Evolutionary conservation across 306 rosid genomes (phyloP).

Genomic region (Cucumis cinereus): DNA sequence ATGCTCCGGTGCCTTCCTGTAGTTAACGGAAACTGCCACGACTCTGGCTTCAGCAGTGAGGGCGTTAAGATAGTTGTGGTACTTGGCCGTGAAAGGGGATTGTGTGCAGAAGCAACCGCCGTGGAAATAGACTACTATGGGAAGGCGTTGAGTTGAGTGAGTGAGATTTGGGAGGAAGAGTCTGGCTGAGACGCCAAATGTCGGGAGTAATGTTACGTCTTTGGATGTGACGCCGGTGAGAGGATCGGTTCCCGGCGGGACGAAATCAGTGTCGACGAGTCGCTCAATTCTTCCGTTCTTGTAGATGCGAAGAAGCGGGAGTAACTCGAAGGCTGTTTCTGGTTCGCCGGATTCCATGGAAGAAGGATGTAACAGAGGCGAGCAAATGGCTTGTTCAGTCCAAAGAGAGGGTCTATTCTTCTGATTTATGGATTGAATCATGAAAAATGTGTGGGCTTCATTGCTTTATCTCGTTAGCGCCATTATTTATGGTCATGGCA

Average conservation of each 20-base stretch:
- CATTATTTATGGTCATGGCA: not conserved
- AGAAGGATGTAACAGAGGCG: not conserved
- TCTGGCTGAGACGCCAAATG: conserved; percentile 15
- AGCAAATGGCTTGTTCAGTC: not conserved
- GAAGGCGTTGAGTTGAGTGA: conserved; percentile 10
- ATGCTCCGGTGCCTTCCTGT: conserved; percentile 21
- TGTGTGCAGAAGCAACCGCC: conserved; percentile 25
- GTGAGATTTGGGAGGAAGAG: conserved; percentile 22
- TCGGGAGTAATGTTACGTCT: conserved; percentile 4
- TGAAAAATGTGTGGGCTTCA: not conserved
- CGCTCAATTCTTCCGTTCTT: not conserved
- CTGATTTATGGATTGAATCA: not conserved
- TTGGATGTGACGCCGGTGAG: not conserved
- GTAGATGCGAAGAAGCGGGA: not conserved
- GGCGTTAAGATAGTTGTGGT: conserved; percentile 13
- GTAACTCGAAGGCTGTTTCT: not conserved
- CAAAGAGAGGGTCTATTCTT: not conserved
- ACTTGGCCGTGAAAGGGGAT: conserved; percentile 17
- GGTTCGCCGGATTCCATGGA: not conserved
- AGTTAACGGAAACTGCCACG: conserved; percentile 13
- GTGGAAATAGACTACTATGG: conserved; percentile 31
- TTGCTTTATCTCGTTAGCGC: not conserved
- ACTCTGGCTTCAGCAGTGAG: conserved; percentile 11
- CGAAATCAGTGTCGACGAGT: not conserved
- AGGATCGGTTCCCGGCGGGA: not conserved